Base-by-base conservation (phyloP, 169 alveolate genomes). In the Plasmodium vivax region DNA sequence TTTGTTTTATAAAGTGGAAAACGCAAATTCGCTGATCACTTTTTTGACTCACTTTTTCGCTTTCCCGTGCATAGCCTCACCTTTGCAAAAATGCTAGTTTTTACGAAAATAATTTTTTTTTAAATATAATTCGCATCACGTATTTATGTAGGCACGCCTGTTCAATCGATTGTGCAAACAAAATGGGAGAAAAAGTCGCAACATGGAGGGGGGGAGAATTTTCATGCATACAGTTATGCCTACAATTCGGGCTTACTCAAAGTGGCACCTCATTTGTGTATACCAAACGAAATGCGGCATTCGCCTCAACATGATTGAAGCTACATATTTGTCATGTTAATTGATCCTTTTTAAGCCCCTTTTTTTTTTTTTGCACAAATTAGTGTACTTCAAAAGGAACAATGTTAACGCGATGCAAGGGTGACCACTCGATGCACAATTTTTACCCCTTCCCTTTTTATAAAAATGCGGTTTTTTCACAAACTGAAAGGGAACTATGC, bases 401-500 rank as follows among this genome's bases (percentile, higher is more conserved):
- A 19, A 68, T 23, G 77, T 68, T 68, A 68, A 68, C 38, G 5
- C 5, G 23, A 51, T 51, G 14, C 62, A 30, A 68, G 77, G 14
- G 77, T 27, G 27, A 19, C 77, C n/a, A 68, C 38, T 68, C 6
- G 6, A 68, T 38, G 38, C 27, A n/a, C 2, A 23, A 68, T 41
- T 56, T 30, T 58, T 83, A 43, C 34, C 19, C 71, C 27, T 32
- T 82, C 38, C 41, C 30, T 82, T 82, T 82, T 82, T 30, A 56
- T 43, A 32, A 32, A 82, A 82, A 58, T 84, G 72, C 19, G 3
- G 47, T 36, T 84, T 84, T 41, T 72, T 68, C 77, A 43, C 54
- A 84, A 41, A 87, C 79, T 9, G 23, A 54, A 83, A 56, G 23
- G 82, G 58, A 87, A 87, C 85, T 87, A 87, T 87, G 93, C 87